Evolutionary conservation across 495 filamentous ascomycete species (phyloP).

Genomic region (Xylaria sp.): DNA sequence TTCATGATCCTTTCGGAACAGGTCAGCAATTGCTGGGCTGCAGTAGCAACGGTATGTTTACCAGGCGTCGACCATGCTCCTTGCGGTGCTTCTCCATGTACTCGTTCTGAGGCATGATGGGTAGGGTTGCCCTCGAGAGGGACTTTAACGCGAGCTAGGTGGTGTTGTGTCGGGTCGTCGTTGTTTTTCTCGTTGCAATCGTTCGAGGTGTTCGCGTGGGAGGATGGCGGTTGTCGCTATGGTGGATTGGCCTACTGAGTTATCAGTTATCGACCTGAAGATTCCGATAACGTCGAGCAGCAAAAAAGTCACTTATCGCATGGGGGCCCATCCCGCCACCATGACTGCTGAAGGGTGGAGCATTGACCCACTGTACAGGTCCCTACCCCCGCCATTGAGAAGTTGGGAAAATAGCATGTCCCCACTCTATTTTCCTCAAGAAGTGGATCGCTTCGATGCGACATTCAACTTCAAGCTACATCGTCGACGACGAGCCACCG

Average conservation of each 20-base stretch:
- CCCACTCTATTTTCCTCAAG: constrained; percentile 39
- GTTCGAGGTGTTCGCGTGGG: neutral
- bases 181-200: neutral
- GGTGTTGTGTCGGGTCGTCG: neutral
- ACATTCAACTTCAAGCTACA: constrained; percentile 12
- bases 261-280: neutral
- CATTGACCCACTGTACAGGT: neutral
- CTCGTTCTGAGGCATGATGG: constrained; percentile 78
- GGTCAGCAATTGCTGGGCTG: neutral
- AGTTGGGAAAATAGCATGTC: constrained; percentile 17
- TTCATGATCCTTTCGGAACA: constrained; percentile 70
- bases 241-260: constrained; percentile 9
- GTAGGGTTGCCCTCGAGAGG: constrained; percentile 29
- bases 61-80: constrained; percentile 73
- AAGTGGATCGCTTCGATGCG: constrained; percentile 6
- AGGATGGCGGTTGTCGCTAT: neutral
- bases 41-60: neutral
- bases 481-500: neutral
- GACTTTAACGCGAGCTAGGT: constrained; percentile 22
- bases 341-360: neutral
- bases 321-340: constrained; percentile 6
- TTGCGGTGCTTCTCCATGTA: constrained; percentile 92
- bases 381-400: neutral
- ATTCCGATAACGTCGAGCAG: constrained; percentile 2
- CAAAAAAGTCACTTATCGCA: constrained; percentile 26